A percentile compares a stretch with the other conserved stretches of the same genome.
Conservation (phyloP, 441 rosid genomes). For the Kokia cookei region DNA sequence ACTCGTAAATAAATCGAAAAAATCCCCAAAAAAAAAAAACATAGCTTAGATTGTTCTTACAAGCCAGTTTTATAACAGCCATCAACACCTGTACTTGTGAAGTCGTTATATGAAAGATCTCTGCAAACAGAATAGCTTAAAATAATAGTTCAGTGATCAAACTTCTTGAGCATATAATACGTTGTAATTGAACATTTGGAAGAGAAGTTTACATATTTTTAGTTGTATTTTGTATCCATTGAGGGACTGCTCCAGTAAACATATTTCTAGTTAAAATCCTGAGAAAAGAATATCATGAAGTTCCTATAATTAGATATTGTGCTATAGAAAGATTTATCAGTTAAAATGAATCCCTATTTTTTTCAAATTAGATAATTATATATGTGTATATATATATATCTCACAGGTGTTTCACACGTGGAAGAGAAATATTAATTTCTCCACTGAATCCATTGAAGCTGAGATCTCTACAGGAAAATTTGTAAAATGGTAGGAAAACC, state of each 20-base stretch:
- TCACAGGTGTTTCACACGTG: slow-evolving; percentile 24
- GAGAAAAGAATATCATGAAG: neutral
- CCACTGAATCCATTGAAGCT: slow-evolving; percentile 64
- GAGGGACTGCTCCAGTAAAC: slow-evolving; percentile 39
- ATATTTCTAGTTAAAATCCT: slow-evolving; percentile 52
- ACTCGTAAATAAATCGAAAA: neutral
- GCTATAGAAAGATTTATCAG: neutral
- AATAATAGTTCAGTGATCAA: neutral
- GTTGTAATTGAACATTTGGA: neutral
- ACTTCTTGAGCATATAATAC: neutral
- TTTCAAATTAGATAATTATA: neutral
- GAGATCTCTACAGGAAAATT: slow-evolving; percentile 48
- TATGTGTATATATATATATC: neutral
- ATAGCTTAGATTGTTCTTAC: slow-evolving; percentile 13
- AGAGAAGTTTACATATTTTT: slow-evolving; percentile 26
- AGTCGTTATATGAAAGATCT: slow-evolving; percentile 53
- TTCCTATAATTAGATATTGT: neutral
- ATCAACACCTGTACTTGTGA: slow-evolving; percentile 11
- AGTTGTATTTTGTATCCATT: slow-evolving; percentile 19
- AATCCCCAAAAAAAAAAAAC: neutral
- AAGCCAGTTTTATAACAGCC: slow-evolving; percentile 2
- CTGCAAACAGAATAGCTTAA: slow-evolving; percentile 17
- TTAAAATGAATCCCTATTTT: neutral
- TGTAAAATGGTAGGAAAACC: neutral
- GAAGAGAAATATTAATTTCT: slow-evolving; percentile 24